Conservation (phyloP, 495 filamentous ascomycete genomes). For the Letharia lupina region DNA sequence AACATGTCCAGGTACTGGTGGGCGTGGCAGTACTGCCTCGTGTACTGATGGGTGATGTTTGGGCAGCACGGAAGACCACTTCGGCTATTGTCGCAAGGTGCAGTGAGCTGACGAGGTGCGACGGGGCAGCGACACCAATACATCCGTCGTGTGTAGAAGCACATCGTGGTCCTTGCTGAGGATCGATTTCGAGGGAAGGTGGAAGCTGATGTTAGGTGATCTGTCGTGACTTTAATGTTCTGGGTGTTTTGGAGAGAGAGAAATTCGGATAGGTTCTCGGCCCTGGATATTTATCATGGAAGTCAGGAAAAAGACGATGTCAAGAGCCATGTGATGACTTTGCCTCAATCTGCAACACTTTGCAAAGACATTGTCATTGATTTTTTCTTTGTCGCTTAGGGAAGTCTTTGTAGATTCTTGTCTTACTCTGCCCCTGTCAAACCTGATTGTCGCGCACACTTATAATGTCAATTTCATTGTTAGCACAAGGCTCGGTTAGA, state of each 20-base stretch:
- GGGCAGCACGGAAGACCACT: not conserved
- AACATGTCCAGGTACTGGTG: not conserved
- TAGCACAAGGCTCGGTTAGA: not conserved
- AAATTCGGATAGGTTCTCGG: not conserved
- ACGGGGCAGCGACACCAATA: not conserved
- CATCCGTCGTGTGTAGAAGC: not conserved
- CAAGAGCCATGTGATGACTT: not conserved
- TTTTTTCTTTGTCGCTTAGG: not conserved
- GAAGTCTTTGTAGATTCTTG: not conserved
- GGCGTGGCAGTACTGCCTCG: not conserved
- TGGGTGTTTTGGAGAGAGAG: too few relatives aligned
- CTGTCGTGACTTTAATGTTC: too few relatives aligned
- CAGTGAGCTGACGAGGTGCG: not conserved
- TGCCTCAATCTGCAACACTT: not conserved
- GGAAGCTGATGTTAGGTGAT: not conserved
- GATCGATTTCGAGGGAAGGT: not conserved
- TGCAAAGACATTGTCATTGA: not conserved
- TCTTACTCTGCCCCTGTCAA: not conserved
- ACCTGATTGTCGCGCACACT: not conserved
- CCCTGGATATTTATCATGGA: too few relatives aligned
- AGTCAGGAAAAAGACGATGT: too few relatives aligned
- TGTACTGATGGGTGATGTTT: not conserved
- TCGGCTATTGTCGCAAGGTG: not conserved
- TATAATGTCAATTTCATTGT: too few relatives aligned
- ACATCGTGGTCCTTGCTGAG: not conserved